These are phyloP conservation scores for Gloeopeniophorella convolvens DNA, from an alignment of 768 basidiomycete species.

Conservation along the genomic window DNA sequence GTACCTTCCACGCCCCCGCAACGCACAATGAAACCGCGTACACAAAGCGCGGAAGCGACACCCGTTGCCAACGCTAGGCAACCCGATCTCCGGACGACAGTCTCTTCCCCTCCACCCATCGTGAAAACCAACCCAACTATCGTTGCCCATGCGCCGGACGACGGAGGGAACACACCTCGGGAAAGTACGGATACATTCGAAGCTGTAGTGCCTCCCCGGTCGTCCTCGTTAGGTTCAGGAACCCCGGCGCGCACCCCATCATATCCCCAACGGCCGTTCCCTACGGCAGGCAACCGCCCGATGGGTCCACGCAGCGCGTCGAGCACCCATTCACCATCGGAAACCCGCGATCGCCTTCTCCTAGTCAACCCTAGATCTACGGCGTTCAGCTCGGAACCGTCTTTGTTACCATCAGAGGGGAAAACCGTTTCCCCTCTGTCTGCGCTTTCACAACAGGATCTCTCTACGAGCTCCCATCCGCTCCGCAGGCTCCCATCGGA, in stretches of 20 bases:
- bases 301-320: conserved; percentile 23
- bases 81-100: neutral
- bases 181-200: conserved; percentile 3
- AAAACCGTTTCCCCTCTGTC: conserved; percentile 32
- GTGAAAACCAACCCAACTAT: conserved; percentile 12
- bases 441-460: conserved; percentile 46
- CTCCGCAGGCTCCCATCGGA: conserved; percentile 37
- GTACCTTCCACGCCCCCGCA: conserved; percentile 54
- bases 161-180: neutral
- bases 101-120: conserved; percentile 6
- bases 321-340: conserved; percentile 28
- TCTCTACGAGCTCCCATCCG: conserved; percentile 47
- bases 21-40: conserved; percentile 17
- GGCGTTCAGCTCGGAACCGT: conserved; percentile 81
- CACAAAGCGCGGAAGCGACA: conserved; percentile 22
- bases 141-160: conserved; percentile 16
- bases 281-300: conserved; percentile 21
- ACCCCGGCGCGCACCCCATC: conserved; percentile 20
- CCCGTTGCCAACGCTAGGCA: neutral
- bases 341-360: conserved; percentile 38
- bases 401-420: conserved; percentile 51
- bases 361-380: conserved; percentile 64
- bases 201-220: neutral
- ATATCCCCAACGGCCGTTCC: conserved; percentile 9
- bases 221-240: neutral